Evolutionary conservation across 2,329 filamentous ascomycete genomes (phyloP).

Genomic region (Sarocladium oryzae): DNA sequence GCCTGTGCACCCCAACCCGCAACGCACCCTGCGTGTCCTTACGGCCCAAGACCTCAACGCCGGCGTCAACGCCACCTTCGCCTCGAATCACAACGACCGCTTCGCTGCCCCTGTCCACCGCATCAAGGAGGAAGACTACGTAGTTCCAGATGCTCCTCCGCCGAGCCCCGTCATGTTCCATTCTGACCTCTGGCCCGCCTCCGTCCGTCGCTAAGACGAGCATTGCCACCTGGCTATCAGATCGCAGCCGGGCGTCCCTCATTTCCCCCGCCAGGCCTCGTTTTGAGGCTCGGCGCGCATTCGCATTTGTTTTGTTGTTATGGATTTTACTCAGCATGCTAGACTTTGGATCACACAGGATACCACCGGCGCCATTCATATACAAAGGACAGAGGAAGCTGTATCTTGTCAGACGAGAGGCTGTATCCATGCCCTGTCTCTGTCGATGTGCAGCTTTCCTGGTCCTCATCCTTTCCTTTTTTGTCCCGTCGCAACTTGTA

Average conservation of each 20-base stretch:
- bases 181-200: constrained; percentile 52
- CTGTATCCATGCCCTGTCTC: background rate
- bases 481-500: background rate
- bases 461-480: background rate
- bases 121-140: constrained; percentile 54
- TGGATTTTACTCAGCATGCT: background rate
- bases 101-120: constrained; percentile 40
- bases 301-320: background rate
- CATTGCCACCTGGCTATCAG: too few relatives aligned
- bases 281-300: background rate
- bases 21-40: constrained; percentile 37
- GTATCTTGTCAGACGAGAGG: too few relatives aligned
- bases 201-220: constrained; percentile 26
- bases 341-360: background rate
- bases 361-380: background rate
- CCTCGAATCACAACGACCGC: constrained; percentile 33
- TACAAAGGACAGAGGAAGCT: background rate
- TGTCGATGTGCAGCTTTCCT: background rate
- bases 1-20: constrained; percentile 37
- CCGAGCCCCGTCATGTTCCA: constrained; percentile 58
- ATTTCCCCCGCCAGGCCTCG: too few relatives aligned
- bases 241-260: too few relatives aligned
- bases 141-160: constrained; percentile 58
- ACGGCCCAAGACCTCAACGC: constrained; percentile 45
- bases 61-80: constrained; percentile 45